Base-by-base conservation (phyloP, 257 asterid genomes). In the Solanum piurae region DNA sequence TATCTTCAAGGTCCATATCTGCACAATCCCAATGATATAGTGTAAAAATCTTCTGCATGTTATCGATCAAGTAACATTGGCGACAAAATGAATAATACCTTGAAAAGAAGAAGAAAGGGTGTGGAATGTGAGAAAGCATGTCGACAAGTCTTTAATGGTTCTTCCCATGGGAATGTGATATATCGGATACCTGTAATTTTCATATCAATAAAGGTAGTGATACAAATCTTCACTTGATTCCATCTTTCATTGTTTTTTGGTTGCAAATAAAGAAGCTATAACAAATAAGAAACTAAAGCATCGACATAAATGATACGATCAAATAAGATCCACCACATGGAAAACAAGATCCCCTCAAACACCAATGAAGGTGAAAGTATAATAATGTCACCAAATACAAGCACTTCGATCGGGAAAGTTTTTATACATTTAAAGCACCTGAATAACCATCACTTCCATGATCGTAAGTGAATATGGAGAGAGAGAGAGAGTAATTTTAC, bases 81-180 rank as follows among this genome's bases (percentile, higher is more conserved):
- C 29, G 77, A 60, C 13, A 55, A 33, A 34, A 33, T 13, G 31
- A 42, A 69, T 1, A 60, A 7, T 72, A 92, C 94, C 94, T 90
- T 92, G 93, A 86, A 92, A 92, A 80, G 94, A 91, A 38, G 94
- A 91, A 33, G 94, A 92, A 79, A 92, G 91, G 46, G 93, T 92
- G 90, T 92, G 94, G 87, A 91, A 92, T 83, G 94, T 88, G 84
- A 92, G 94, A 85, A 92, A 92, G 87, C 91, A 89, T 4, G 94
- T 86, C 66, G 93, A 89, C 91, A 92, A 86, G 90, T 91, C 94
- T 87, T 90, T 92, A 42, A 88, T 85, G 72, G 92, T 89, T 88
- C 89, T 90, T 71, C 93, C 92, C 91, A 91, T 90, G 12, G 94
- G 94, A 83, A 92, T 92, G 84, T 91, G 93, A 86, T 92, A 92